Conservation (phyloP, 2,329 filamentous ascomycete genomes). For the Sporothrix pallida region DNA sequence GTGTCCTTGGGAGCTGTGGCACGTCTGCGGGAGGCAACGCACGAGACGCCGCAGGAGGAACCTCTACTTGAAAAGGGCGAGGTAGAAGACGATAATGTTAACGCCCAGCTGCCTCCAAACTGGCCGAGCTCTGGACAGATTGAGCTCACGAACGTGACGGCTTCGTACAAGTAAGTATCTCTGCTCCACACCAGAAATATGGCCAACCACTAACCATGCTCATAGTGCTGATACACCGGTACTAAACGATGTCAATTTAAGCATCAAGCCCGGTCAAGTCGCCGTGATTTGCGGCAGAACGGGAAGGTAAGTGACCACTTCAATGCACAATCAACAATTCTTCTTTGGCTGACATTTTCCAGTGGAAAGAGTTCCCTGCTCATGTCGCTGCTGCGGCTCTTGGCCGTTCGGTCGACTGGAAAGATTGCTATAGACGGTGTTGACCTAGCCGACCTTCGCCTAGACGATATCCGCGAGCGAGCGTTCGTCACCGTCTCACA, state of each 20-base stretch:
- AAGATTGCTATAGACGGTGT: slow-evolving; percentile 55
- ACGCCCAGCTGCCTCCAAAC: neutral
- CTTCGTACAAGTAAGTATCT: slow-evolving; percentile 41
- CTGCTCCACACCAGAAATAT: too few species aligned
- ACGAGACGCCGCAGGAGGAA: slow-evolving; percentile 42
- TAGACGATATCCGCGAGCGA: slow-evolving; percentile 54
- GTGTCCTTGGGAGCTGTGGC: slow-evolving; percentile 47
- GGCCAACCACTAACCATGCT: neutral
- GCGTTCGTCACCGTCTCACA: slow-evolving; percentile 49
- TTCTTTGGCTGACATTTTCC: slow-evolving; percentile 31
- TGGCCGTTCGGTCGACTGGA: slow-evolving; percentile 51
- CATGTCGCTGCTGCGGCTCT: slow-evolving; percentile 55
- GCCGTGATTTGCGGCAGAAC: slow-evolving; percentile 61
- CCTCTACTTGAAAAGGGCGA: slow-evolving; percentile 33
- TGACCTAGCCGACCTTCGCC: slow-evolving; percentile 50
- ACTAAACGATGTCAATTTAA: slow-evolving; percentile 41
- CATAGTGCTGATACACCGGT: slow-evolving; percentile 37
- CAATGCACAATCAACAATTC: too few species aligned
- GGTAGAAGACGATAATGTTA: neutral
- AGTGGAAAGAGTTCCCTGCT: slow-evolving; percentile 52
- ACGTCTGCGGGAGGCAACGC: slow-evolving; percentile 38
- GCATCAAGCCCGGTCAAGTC: slow-evolving; percentile 51
- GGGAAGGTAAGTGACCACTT: slow-evolving; percentile 46
- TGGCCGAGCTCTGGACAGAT: slow-evolving; percentile 44
- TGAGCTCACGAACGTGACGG: slow-evolving; percentile 42